Evolutionary conservation across 2,329 filamentous ascomycete genomes (phyloP).

Genomic region (Plectosphaerella plurivora): DNA sequence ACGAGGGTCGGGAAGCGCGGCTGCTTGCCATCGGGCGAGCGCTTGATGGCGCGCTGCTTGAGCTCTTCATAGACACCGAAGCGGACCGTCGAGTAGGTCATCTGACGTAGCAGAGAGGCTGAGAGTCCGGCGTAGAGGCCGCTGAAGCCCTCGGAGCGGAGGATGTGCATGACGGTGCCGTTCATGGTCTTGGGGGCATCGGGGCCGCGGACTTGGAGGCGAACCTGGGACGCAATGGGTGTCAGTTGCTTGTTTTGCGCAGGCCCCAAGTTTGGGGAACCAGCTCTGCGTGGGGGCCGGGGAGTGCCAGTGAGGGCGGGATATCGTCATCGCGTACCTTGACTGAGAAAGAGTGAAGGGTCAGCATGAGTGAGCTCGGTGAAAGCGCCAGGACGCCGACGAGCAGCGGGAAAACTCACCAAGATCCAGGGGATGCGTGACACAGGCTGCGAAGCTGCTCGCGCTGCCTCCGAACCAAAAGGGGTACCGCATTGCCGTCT

Average conservation of each 20-base stretch:
- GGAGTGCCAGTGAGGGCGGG: slow-evolving; percentile 1
- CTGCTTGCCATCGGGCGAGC: slow-evolving; percentile 27
- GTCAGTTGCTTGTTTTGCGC: neutral
- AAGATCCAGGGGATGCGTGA: slow-evolving; percentile 91
- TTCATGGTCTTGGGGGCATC: slow-evolving; percentile 76
- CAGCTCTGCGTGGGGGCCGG: neutral
- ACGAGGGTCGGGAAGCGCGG: slow-evolving; percentile 75
- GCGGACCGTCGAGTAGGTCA: slow-evolving; percentile 93
- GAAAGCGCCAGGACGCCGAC: neutral
- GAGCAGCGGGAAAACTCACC: slow-evolving; percentile 48
- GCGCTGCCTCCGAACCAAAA: slow-evolving; percentile 98
- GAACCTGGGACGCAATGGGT: slow-evolving; percentile 53
- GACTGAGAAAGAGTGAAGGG: neutral
- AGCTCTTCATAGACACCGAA: slow-evolving; percentile 96
- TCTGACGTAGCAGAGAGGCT: slow-evolving; percentile 85
- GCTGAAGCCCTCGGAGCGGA: slow-evolving; percentile 67
- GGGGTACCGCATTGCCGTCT: slow-evolving; percentile 55
- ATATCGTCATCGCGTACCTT: slow-evolving; percentile 4
- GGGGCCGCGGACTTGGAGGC: slow-evolving; percentile 77
- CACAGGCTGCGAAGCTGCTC: slow-evolving; percentile 83
- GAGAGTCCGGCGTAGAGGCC: slow-evolving; percentile 91
- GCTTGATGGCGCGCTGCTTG: slow-evolving; percentile 62
- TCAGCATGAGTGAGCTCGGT: neutral
- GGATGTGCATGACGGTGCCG: slow-evolving; percentile 78
- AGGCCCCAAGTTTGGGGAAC: too few relatives aligned